A percentile compares a stretch with the other conserved stretches of the same genome.
Evolutionary conservation across 441 rosid genomes (phyloP).

Genomic region (Mallotus japonicus): DNA sequence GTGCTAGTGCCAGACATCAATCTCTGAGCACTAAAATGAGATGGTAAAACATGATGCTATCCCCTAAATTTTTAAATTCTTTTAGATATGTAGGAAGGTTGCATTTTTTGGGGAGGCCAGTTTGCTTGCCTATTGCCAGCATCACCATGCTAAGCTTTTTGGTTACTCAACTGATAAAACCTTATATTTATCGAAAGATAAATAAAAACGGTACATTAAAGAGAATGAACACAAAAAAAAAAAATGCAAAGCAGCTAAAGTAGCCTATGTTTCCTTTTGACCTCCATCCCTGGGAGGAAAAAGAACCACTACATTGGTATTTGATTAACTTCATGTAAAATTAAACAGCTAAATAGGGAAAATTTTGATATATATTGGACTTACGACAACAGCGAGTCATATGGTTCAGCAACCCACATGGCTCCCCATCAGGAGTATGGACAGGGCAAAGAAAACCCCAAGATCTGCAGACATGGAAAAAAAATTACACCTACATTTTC

Average conservation of each 20-base stretch:
- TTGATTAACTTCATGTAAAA: not conserved
- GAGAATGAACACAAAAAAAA: not conserved
- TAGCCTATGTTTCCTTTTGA: not conserved
- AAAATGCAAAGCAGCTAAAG: not conserved
- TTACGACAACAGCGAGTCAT: slow-evolving; percentile 85
- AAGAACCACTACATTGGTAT: not conserved
- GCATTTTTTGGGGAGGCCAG: too few species aligned
- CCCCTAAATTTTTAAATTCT: not conserved
- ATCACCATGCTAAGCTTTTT: too few species aligned
- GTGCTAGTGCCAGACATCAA: too few species aligned
- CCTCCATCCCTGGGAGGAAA: not conserved
- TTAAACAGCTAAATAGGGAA: not conserved
- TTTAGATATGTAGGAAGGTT: too few species aligned
- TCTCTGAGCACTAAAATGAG: not conserved
- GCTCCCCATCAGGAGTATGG: slow-evolving; percentile 99
- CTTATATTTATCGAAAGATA: too few species aligned
- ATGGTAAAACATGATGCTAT: not conserved
- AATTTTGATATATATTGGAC: slow-evolving; percentile 26
- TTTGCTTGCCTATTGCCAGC: too few species aligned
- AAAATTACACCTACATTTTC: not conserved
- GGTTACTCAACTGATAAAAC: too few species aligned
- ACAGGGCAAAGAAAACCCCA: slow-evolving; percentile 99
- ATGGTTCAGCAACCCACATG: slow-evolving; percentile 95
- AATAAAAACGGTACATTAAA: too few species aligned
- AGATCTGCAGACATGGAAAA: slow-evolving; percentile 48